A percentile compares a stretch with the other conserved stretches of the same genome.
phyloP scores from a whole-genome alignment of 1,139 yeast species.

The Suhomyces chickasaworum region DNA sequence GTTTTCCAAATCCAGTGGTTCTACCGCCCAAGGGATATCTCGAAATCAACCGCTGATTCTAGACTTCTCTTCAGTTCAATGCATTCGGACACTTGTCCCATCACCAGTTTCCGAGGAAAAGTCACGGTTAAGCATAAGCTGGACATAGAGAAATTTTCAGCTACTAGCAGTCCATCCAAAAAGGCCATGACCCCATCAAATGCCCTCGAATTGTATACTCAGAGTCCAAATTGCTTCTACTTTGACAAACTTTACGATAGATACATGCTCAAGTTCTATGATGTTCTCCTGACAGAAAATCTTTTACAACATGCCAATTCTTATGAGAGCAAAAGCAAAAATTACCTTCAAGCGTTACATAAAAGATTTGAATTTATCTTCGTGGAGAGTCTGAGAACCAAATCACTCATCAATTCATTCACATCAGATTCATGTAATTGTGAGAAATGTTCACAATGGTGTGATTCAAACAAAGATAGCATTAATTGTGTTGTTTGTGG shows the following conservation, averaged over 20 bases:
- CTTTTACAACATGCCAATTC: conserved; percentile 57
- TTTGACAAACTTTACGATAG: conserved; percentile 86
- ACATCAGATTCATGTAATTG: conserved; percentile 58
- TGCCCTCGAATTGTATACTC: conserved; percentile 52
- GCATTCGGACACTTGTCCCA: conserved; percentile 84
- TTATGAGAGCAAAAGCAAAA: conserved; percentile 54
- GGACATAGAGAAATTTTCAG: conserved; percentile 54
- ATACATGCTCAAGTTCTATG: conserved; percentile 82
- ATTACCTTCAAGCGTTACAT: conserved; percentile 62
- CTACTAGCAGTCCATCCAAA: conserved; percentile 1
- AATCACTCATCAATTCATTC: conserved; percentile 64
- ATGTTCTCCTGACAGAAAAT: conserved; percentile 49
- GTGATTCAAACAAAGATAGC: conserved; percentile 64
- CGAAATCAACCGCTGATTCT: conserved; percentile 66
- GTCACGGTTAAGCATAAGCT: conserved; percentile 69
- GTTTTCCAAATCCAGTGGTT: conserved; percentile 85
- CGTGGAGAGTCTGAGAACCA: conserved; percentile 70
- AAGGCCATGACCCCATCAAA: conserved; percentile 24
- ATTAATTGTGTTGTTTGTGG: conserved; percentile 83
- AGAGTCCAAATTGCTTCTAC: conserved; percentile 71
- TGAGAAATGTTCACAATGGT: conserved; percentile 82
- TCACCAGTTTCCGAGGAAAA: conserved; percentile 73
- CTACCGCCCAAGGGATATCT: conserved; percentile 85
- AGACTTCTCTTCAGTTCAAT: conserved; percentile 80
- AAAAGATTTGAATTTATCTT: conserved; percentile 74